Base-by-base conservation (phyloP, 768 basidiomycete species). In the Mycena indigotica region DNA sequence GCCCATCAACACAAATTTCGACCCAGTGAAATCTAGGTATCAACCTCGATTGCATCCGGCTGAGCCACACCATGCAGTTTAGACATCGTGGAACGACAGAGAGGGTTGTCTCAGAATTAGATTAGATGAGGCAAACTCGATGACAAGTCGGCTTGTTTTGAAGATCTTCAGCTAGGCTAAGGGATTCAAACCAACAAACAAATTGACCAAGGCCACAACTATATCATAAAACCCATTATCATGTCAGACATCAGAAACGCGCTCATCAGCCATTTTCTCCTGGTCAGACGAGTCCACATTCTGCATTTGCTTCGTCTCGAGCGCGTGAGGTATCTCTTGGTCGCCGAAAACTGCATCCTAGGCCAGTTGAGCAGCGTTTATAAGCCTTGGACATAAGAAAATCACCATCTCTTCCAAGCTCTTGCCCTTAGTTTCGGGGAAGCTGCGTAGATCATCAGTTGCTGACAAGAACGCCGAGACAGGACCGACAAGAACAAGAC, bases 391-490 rank as follows among this genome's bases (percentile, higher is more conserved):
- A n/a, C n/a, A 8, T 35, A 17, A 8, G 28, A 15, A 39, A 24
- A 53, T 40, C 16, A 62, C 61, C 61, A 62, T 62, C 54, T 62
- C 61, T 26, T 62, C 61, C 5, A 62, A 39, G 50, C 50, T 62
- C 40, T 62, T 62, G 4, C 61, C 61, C 24, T 62, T 62, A 3
- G 61, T 62, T 35, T 62, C 61, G 2, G 61, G 61, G 57, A 62
- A 62, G n/a, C 61, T 62, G 44, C 5, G 21, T 52, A 2, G 21
- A 19, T 35, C 5, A 12, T 25, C 2, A 24, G 1, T 8, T 24
- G 25, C n/a, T 28, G 44, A 8, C 26, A 17, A 19, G 44, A 26
- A 24, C 2, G 32, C 4, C 15, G 4, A 8, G n/a, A 24, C 15
- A 23, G 28, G 2, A 46, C 61, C n/a, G 15, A 62, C 61, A 62